phyloP scores from a whole-genome alignment of 192 early-diverging fungal genomes.

The Coemansia sp. region DNA sequence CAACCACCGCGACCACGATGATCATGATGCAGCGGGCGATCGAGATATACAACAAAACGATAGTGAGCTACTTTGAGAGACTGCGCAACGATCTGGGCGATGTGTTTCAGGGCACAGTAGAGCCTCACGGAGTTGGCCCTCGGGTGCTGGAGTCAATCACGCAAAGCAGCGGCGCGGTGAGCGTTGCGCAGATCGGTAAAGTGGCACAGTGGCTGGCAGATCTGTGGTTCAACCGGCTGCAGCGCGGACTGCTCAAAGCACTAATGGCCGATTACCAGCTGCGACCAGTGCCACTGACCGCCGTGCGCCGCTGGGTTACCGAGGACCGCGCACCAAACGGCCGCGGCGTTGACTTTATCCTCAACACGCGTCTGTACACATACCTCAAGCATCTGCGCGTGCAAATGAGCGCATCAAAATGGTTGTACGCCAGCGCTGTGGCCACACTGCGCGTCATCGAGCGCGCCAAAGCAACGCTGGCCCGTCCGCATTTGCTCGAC shows the following conservation, averaged over 20 bases:
- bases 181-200: constrained; percentile 4
- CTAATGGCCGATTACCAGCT: constrained; percentile 35
- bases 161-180: neutral
- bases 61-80: constrained; percentile 14
- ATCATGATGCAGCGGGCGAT: constrained; percentile 41
- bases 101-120: constrained; percentile 1
- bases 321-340: constrained; percentile 41
- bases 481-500: constrained; percentile 10
- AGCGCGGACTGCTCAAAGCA: constrained; percentile 14
- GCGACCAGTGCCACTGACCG: constrained; percentile 26
- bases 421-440: constrained; percentile 48
- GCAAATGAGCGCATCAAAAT: constrained; percentile 34
- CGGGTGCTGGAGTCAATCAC: neutral
- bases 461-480: neutral
- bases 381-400: constrained; percentile 36
- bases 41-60: constrained; percentile 39
- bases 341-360: constrained; percentile 24
- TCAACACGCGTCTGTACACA: constrained; percentile 35
- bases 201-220: constrained; percentile 36
- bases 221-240: constrained; percentile 28
- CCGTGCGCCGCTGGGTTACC: constrained; percentile 41
- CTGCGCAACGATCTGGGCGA: neutral
- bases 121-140: neutral
- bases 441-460: constrained; percentile 30
- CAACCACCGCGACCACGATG: constrained; percentile 30